Base-by-base conservation (phyloP, 345 rosid species). In the Lepidium africanum region DNA sequence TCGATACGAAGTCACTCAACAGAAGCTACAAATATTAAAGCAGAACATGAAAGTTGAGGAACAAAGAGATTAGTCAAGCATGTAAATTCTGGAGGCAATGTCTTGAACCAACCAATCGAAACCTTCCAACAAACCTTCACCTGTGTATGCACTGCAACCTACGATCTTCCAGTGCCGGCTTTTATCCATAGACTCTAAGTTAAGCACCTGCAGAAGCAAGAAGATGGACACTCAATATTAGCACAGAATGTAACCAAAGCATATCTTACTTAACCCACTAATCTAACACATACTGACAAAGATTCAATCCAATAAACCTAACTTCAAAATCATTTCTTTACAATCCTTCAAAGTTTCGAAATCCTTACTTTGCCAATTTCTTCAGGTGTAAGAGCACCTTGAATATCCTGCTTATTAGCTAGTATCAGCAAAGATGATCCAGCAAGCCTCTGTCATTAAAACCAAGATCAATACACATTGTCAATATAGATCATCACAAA, bases 91-190 rank as follows among this genome's bases (percentile, higher is more conserved):
- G 5, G 96, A 93, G 59, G 94, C 98, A 50, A 88, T 81, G 74
- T 93, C 98, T 79, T 92, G 96, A 78, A 90, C 94, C 81, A 90
- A 74, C 98, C 98, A 93, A 82, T 93, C 90, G 43, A 90, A 90
- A 53, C 88, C 96, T 64, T 86, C 90, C 39, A 90, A 86, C 72
- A 93, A 79, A 54, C 98, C 97, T 49, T 85, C 86, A 62, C 96
- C 97, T 0, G 95, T 90, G 76, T 88, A 83, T 7, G 98, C 96
- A 50, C 97, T 88, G 61, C 97, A 90, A 46, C 97, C 98, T 7
- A 83, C 83, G 16, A 93, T 93, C 42, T 81, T 64, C 98, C 98
- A 93, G 63, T 90, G 97, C 30, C 97, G 73, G 69, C 87, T 86
- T 77, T 80, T 83, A 70, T 90, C 98, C 96, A 90, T 85, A 2